Evolutionary conservation across 371 early-diverging fungal species (phyloP).

Genomic region (Lichtheimia hyalospora): DNA sequence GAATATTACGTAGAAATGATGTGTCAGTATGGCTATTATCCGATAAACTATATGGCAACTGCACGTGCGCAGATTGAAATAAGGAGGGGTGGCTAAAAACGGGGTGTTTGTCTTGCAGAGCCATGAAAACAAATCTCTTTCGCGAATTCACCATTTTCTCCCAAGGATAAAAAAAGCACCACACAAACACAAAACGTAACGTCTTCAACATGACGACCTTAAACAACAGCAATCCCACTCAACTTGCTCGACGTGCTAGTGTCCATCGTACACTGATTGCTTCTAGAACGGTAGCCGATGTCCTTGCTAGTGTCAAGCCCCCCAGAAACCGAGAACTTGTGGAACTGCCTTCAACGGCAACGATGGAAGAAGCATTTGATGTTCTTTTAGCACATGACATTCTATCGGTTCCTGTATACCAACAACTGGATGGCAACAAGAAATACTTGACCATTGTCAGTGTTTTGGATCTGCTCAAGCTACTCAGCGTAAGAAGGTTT

Average conservation of each 20-base stretch:
- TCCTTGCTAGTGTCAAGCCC: constrained; percentile 39
- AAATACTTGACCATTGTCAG: constrained; percentile 57
- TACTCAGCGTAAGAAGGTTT: constrained; percentile 22
- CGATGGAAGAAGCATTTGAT: constrained; percentile 62
- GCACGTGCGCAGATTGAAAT: too few relatives aligned
- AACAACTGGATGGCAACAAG: constrained; percentile 33
- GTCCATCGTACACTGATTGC: constrained; percentile 33
- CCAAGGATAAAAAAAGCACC: too few relatives aligned
- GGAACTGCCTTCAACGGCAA: constrained; percentile 54
- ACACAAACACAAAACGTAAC: too few relatives aligned
- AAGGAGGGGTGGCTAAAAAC: too few relatives aligned
- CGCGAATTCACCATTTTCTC: too few relatives aligned
- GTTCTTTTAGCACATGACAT: constrained; percentile 54
- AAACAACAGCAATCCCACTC: constrained; percentile 2
- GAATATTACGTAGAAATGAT: too few relatives aligned
- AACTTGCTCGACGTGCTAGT: constrained; percentile 9
- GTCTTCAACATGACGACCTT: constrained; percentile 23
- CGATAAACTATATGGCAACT: too few relatives aligned
- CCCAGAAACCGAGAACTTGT: constrained; percentile 34
- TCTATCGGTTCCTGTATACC: constrained; percentile 61
- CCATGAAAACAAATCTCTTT: too few relatives aligned
- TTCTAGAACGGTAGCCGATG: constrained; percentile 48
- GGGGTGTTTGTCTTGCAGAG: too few relatives aligned
- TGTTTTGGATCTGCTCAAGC: constrained; percentile 53
- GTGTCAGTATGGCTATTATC: too few relatives aligned